Evolutionary conservation across 139 green algal genomes (phyloP).

Genomic region (Pseudopediastrum boryanum): DNA sequence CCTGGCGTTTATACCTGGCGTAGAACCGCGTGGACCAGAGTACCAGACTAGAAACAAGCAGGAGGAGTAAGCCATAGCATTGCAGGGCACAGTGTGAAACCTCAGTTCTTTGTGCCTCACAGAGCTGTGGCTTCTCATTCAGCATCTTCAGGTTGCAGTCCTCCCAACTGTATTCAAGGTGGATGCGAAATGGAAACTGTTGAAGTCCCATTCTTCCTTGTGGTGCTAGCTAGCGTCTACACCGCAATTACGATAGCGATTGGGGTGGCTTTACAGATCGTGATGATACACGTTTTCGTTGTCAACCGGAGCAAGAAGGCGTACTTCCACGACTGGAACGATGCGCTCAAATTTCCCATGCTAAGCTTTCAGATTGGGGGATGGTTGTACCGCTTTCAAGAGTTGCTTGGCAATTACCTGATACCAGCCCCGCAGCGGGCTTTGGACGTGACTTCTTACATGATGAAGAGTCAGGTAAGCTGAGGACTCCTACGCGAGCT

Average conservation of each 20-base stretch:
- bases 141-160: too few relatives aligned
- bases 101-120: too few relatives aligned
- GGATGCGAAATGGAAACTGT: too few relatives aligned
- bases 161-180: too few relatives aligned
- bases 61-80: too few relatives aligned
- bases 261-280: neutral
- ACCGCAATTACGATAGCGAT: neutral
- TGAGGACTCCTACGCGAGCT: neutral
- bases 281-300: slow-evolving; percentile 2
- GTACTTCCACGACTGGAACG: slow-evolving; percentile 35
- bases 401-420: slow-evolving; percentile 38
- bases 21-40: too few relatives aligned
- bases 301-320: neutral
- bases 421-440: slow-evolving; percentile 33
- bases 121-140: too few relatives aligned
- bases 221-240: neutral
- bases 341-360: slow-evolving; percentile 15
- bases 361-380: slow-evolving; percentile 29
- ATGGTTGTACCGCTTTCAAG: slow-evolving; percentile 20
- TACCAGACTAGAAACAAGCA: too few relatives aligned
- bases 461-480: slow-evolving; percentile 26
- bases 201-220: neutral
- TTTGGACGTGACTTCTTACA: slow-evolving; percentile 8
- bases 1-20: too few relatives aligned
- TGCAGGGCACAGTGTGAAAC: too few relatives aligned